phyloP scores from a whole-genome alignment of 2,329 filamentous ascomycete genomes.

The Xylaria sp. region DNA sequence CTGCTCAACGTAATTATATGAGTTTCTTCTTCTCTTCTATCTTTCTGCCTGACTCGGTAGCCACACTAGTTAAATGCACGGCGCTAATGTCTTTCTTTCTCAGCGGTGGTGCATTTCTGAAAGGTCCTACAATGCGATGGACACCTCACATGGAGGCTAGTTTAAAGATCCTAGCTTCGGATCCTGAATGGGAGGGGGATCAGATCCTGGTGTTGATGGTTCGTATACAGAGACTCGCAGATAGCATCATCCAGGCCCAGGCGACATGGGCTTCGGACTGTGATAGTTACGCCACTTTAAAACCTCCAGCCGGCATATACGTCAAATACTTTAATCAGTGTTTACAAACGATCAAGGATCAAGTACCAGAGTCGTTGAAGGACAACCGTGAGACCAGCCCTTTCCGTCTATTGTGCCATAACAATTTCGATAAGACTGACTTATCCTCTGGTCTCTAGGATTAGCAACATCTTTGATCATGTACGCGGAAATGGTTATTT shows the following conservation, averaged over 20 bases:
- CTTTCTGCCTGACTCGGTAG: background rate
- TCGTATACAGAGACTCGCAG: slow-evolving; percentile 40
- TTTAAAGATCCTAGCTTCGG: slow-evolving; percentile 57
- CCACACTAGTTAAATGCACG: background rate
- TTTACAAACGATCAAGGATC: slow-evolving; percentile 43
- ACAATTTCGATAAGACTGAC: background rate
- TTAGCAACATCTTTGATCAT: slow-evolving; percentile 51
- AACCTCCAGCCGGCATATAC: slow-evolving; percentile 43
- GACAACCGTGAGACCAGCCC: slow-evolving; percentile 47
- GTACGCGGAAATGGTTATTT: slow-evolving; percentile 52
- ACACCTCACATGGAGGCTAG: slow-evolving; percentile 68
- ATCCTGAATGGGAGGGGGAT: slow-evolving; percentile 61
- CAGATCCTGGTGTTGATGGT: slow-evolving; percentile 55
- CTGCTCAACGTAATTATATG: slow-evolving; percentile 43
- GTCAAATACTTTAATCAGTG: slow-evolving; percentile 46
- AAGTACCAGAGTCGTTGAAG: slow-evolving; percentile 41
- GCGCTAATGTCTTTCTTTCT: slow-evolving; percentile 8
- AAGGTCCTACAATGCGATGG: slow-evolving; percentile 59
- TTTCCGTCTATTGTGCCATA: background rate
- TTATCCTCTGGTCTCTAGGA: slow-evolving; percentile 43
- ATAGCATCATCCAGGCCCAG: slow-evolving; percentile 42
- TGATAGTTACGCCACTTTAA: slow-evolving; percentile 25
- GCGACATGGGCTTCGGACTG: slow-evolving; percentile 6
- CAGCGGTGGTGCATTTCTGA: slow-evolving; percentile 44
- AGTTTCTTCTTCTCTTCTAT: background rate